A percentile compares a stretch with the other conserved stretches of the same genome.
phyloP scores from a whole-genome alignment of 306 rosid genomes.

The Lathyrus oleraceus region DNA sequence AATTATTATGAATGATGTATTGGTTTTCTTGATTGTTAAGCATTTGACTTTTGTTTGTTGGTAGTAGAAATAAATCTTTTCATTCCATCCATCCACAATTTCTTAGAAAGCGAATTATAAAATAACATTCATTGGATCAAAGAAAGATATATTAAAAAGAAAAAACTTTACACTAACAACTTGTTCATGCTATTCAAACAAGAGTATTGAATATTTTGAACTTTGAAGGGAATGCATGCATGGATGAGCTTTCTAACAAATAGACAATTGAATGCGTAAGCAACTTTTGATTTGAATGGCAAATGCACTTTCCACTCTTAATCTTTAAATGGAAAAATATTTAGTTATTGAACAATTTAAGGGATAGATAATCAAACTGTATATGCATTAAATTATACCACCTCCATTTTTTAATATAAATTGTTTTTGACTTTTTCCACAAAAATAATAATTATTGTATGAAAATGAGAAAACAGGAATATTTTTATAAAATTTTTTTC shows the following conservation, averaged over 20 bases:
- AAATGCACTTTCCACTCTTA: slow-evolving; percentile 5
- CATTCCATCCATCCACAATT: slow-evolving; percentile 38
- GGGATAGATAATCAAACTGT: too few species aligned
- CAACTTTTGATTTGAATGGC: slow-evolving; percentile 37
- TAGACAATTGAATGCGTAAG: slow-evolving; percentile 38
- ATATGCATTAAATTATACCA: too few species aligned
- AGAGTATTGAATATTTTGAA: background rate
- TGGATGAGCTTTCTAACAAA: slow-evolving; percentile 36
- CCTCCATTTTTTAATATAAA: too few species aligned
- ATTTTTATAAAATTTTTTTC: too few species aligned
- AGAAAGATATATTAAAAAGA: background rate
- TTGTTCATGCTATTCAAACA: slow-evolving; percentile 30
- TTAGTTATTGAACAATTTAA: background rate
- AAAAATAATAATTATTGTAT: too few species aligned
- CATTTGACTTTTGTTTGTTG: slow-evolving; percentile 40
- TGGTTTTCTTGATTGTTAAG: slow-evolving; percentile 66
- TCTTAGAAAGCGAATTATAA: slow-evolving; percentile 40
- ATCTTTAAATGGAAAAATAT: background rate
- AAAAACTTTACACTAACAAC: slow-evolving; percentile 23
- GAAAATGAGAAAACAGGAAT: too few species aligned
- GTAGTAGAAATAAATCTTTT: slow-evolving; percentile 41
- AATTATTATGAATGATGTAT: background rate
- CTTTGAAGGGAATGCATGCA: slow-evolving; percentile 26
- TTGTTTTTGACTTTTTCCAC: too few species aligned
- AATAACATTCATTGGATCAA: slow-evolving; percentile 28